Base-by-base conservation (phyloP, 306 rosid species). In the Fragaria ananassa region DNA sequence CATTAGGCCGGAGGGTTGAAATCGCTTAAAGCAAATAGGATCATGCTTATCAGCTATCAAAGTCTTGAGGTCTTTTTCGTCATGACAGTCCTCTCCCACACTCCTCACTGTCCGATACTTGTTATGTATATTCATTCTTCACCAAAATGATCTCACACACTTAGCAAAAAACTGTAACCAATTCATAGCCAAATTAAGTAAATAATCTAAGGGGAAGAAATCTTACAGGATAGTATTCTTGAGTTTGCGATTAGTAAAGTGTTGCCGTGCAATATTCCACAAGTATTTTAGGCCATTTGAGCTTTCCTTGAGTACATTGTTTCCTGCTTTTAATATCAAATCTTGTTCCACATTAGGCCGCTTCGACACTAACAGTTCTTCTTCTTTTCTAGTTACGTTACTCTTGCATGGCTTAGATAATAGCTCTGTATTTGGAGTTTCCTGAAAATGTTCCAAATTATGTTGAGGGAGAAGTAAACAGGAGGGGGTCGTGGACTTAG, bases 1-100 rank as follows among this genome's bases (percentile, higher is more conserved):
- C 98, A 93, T 91, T 72, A 93, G 82, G 9, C 98, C 97, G 17
- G 97, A 91, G 49, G 98, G 96, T 72, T 93, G 96, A 23, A 93
- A 93, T 6, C 96, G 96, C 10, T 93, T 97, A 25, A 89, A 93
- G 82, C 97, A 91, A 45, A 93, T 49, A 0, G 96, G 96, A 45
- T 87, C 90, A 5, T 92, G 89, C 71, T 93, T 93, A 12, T 91
- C 82, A 1, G 82, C 79, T 34, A 93, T 86, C 60, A 93, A 81
- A 72, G 85, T 89, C 11, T 80, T 85, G n/a, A 93, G 96, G 78
- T 93, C 96, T 0, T 91, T 92, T 54, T 91, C 90, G 74, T 89
- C 93, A 64, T 90, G 86, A 60, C 97, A 93, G 80, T 93, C 98
- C 78, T 90, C 98, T 10, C 92, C 98, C 13, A 93, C 66, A 39